Evolutionary conservation across 176 grass and related monocot genomes (phyloP).

Genomic region (Oryza meridionalis): DNA sequence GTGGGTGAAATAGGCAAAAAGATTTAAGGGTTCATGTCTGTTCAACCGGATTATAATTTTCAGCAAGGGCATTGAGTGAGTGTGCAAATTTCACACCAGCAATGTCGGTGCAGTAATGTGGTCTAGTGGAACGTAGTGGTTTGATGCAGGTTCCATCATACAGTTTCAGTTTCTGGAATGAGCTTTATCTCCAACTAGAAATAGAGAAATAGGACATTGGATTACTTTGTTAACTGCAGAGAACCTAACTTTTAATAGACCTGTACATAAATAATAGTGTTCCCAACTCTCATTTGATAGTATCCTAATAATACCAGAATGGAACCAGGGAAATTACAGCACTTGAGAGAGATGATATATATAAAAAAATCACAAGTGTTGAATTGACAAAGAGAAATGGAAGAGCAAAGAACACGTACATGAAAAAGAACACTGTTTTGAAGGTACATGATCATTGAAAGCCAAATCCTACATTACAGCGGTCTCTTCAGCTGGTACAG

Average conservation of each 20-base stretch:
- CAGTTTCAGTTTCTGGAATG: neutral
- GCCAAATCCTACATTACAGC: neutral
- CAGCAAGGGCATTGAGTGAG: conserved; percentile 1
- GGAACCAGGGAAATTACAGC: neutral
- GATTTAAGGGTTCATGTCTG: neutral
- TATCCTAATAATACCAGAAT: neutral
- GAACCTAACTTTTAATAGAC: neutral
- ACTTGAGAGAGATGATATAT: neutral
- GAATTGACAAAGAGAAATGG: neutral
- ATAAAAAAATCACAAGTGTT: neutral
- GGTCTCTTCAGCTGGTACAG: neutral
- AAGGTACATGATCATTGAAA: conserved; percentile 3
- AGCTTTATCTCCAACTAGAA: neutral
- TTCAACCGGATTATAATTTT: conserved; percentile 14
- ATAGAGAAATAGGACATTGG: neutral
- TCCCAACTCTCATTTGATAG: neutral
- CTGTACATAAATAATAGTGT: neutral
- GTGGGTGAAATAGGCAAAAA: neutral
- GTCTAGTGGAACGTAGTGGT: neutral
- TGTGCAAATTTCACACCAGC: neutral
- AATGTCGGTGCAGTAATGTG: conserved; percentile 2
- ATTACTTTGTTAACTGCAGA: neutral
- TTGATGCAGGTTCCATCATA: conserved; percentile 15
- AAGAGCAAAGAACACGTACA: neutral
- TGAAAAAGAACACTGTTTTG: neutral